Percentiles rank a stretch among this genome's conserved stretches.
Evolutionary conservation across 306 rosid species (phyloP).

Genomic region (Prosopis cineraria): DNA sequence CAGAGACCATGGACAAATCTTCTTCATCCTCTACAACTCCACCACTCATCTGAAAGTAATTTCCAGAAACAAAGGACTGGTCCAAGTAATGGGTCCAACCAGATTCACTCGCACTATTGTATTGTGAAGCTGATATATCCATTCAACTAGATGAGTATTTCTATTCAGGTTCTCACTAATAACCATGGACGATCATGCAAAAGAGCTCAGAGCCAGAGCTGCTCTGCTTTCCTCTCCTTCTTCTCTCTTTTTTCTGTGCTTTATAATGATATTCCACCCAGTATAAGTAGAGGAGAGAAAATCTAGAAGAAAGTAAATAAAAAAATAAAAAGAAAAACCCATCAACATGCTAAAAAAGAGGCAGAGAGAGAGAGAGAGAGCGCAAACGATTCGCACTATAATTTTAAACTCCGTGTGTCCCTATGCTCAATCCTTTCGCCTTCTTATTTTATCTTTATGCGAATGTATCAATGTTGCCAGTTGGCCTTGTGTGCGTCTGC

Average conservation of each 20-base stretch:
- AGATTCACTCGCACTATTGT: conserved; percentile 63
- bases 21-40: conserved; percentile 38
- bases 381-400: conserved; percentile 60
- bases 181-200: neutral
- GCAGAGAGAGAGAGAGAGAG: conserved; percentile 29
- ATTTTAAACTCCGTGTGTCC: conserved; percentile 69
- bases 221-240: conserved; percentile 22
- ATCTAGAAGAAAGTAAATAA: conserved; percentile 29
- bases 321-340: conserved; percentile 18
- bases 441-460: conserved; percentile 63
- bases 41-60: conserved; percentile 31
- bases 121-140: conserved; percentile 52
- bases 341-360: conserved; percentile 22
- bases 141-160: conserved; percentile 23
- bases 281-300: conserved; percentile 49
- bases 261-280: conserved; percentile 32
- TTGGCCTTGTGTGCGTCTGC: conserved; percentile 69
- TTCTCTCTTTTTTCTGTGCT: conserved; percentile 20
- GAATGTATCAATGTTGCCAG: conserved; percentile 82
- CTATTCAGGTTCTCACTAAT: neutral
- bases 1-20: conserved; percentile 71
- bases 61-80: conserved; percentile 49
- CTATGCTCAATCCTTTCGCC: conserved; percentile 65
- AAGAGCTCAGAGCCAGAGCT: conserved; percentile 28
- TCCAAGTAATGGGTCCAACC: conserved; percentile 75